Evolutionary conservation across 2,329 filamentous ascomycete species (phyloP).

Genomic region (Apiospora arundinis): DNA sequence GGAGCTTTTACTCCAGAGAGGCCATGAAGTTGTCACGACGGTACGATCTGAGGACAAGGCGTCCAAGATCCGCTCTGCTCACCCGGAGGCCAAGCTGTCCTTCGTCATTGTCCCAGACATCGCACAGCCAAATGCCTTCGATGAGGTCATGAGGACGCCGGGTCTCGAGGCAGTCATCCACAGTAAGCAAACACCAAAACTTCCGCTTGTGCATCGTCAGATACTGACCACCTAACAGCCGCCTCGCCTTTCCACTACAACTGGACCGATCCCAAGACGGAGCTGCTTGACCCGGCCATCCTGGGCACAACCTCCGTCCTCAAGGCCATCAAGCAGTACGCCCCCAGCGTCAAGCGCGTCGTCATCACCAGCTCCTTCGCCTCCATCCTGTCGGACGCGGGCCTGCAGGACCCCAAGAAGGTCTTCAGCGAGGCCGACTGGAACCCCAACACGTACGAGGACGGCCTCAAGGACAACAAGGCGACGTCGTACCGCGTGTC

Average conservation of each 20-base stretch:
- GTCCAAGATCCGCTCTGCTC: slow-evolving; percentile 54
- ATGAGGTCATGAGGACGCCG: slow-evolving; percentile 60
- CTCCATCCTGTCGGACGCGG: slow-evolving; percentile 51
- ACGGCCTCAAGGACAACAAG: slow-evolving; percentile 46
- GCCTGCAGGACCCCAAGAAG: slow-evolving; percentile 45
- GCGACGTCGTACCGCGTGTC: slow-evolving; percentile 59
- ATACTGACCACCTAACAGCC: slow-evolving; percentile 32
- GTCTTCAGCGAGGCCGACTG: slow-evolving; percentile 56
- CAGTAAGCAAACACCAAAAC: slow-evolving; percentile 36
- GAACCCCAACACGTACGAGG: slow-evolving; percentile 58
- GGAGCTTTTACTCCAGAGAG: slow-evolving; percentile 57
- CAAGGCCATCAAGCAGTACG: slow-evolving; percentile 67
- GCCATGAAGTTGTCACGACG: slow-evolving; percentile 61
- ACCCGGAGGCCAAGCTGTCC: slow-evolving; percentile 53
- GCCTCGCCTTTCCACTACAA: slow-evolving; percentile 66
- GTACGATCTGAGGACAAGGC: slow-evolving; percentile 62
- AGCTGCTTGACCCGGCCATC: slow-evolving; percentile 64
- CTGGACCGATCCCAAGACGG: slow-evolving; percentile 55
- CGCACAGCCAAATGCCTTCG: slow-evolving; percentile 75
- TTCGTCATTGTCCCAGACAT: slow-evolving; percentile 78
- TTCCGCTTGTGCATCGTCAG: neutral
- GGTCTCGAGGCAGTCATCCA: slow-evolving; percentile 64
- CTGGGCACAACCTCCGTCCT: slow-evolving; percentile 72
- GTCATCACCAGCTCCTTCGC: slow-evolving; percentile 67
- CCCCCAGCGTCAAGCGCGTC: slow-evolving; percentile 71